Evolutionary conservation across 2,329 filamentous ascomycete genomes (phyloP).

Genomic region (Cyphellophora europaea): DNA sequence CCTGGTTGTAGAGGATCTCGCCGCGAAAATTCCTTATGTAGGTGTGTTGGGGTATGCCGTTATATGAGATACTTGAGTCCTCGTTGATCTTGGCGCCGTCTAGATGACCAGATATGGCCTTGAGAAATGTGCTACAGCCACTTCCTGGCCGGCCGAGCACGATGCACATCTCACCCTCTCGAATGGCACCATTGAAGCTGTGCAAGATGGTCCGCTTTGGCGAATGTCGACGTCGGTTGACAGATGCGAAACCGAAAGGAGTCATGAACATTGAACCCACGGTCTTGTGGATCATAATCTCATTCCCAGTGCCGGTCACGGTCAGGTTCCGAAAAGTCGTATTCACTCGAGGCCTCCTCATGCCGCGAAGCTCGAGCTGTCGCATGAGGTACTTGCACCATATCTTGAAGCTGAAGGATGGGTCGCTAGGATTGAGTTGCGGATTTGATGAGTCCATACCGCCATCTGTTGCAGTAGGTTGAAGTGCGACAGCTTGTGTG

Average conservation of each 20-base stretch:
- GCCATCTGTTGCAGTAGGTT: slow-evolving; percentile 7
- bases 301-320: slow-evolving; percentile 55
- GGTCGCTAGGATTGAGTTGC: slow-evolving; percentile 12
- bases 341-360: slow-evolving; percentile 27
- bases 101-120: slow-evolving; percentile 74
- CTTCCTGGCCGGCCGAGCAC: slow-evolving; percentile 60
- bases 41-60: slow-evolving; percentile 44
- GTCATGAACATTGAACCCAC: slow-evolving; percentile 50
- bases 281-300: slow-evolving; percentile 60
- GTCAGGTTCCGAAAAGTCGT: slow-evolving; percentile 57
- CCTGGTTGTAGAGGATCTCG: slow-evolving; percentile 49
- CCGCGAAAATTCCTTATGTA: slow-evolving; percentile 53
- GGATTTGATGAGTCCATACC: slow-evolving; percentile 12
- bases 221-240: slow-evolving; percentile 36
- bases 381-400: slow-evolving; percentile 14
- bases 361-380: slow-evolving; percentile 9
- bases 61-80: slow-evolving; percentile 69
- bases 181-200: slow-evolving; percentile 43
- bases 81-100: slow-evolving; percentile 68
- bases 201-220: slow-evolving; percentile 46
- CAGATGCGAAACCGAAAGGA: slow-evolving; percentile 49
- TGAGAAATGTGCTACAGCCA: slow-evolving; percentile 71
- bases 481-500: not conserved
- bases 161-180: slow-evolving; percentile 50
- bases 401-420: slow-evolving; percentile 13